Evolutionary conservation across 768 basidiomycete genomes (phyloP), one percentile per base, ranked within the genome.

Genomic region (Lyophyllum semitale): DNA sequence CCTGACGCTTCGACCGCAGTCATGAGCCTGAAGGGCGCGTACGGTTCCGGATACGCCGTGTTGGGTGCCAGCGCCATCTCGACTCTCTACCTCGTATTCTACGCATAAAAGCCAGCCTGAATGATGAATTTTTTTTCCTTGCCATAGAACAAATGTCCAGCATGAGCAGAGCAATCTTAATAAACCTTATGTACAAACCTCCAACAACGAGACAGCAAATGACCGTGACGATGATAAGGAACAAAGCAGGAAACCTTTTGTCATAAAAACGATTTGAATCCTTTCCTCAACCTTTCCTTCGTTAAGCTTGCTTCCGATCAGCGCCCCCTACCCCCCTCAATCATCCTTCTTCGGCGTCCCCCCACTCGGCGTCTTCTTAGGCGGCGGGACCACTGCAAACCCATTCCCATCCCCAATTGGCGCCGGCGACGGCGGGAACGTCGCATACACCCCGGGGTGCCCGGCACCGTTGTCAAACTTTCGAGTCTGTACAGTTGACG

Each of bases 1-100:
- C n/a, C n/a, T n/a, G n/a, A n/a, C n/a, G n/a, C n/a, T n/a, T n/a
- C n/a, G n/a, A n/a, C n/a, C 53, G 15, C 63, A 98, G 95, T 93
- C 73, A 70, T 93, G 67, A 83, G 77, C 40, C 75, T 97, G 57
- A 94, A 90, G 69, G 87, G 87, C 15, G 88, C 84, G 8, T 97
- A 96, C 70, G 69, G 70, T 22, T 81, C 90, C 12, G 95, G 91
- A 2, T 98, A 97, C 71, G 82, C 84, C 40, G 94, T 96, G 29
- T 67, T 97, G 8, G 94, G 83, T 32, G 87, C 86, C 17, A 88
- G 91, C 15, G 89, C 84, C 45, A 67, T 92, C 38, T 81, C 89
- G 38, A 93, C 91, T 22, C 78, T 85, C 48, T 88, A 78, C 32
- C 80, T 95, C 57, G 78, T 84, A n/a, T 71, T 85, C 56, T 61